phyloP scores from a whole-genome alignment of 148 eudicot genomes.

The Diospyros kaki region DNA sequence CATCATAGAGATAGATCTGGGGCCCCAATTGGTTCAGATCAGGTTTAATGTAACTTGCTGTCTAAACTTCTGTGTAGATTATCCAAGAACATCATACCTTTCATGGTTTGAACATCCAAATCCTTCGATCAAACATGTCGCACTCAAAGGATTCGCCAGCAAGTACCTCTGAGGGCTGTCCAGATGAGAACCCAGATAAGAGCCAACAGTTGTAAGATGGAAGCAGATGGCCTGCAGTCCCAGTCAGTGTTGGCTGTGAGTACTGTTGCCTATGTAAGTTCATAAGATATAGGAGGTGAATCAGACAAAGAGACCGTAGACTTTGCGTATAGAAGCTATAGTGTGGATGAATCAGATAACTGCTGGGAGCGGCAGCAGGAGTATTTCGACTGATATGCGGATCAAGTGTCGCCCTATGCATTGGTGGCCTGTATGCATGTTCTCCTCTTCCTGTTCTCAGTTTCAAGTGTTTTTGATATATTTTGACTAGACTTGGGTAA shows the following conservation, averaged over 20 bases:
- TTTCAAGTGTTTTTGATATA: constrained; percentile 8
- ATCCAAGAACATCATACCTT: constrained; percentile 56
- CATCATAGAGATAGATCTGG: background rate
- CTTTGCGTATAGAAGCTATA: constrained; percentile 19
- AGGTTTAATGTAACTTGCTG: background rate
- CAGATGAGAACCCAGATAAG: constrained; percentile 34
- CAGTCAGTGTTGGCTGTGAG: constrained; percentile 19
- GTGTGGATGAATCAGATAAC: constrained; percentile 16
- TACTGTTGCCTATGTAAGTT: constrained; percentile 37
- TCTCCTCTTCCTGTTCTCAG: constrained; percentile 1
- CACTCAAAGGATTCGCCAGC: constrained; percentile 33
- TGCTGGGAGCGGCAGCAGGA: constrained; percentile 15
- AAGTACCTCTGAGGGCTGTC: constrained; percentile 25
- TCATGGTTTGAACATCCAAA: constrained; percentile 38
- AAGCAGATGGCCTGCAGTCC: constrained; percentile 18
- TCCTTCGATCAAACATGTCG: constrained; percentile 25
- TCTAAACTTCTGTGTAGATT: constrained; percentile 18
- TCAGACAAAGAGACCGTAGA: constrained; percentile 17
- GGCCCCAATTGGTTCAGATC: background rate
- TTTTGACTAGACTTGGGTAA: background rate
- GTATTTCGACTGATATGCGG: constrained; percentile 12
- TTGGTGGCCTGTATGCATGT: background rate
- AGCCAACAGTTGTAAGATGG: constrained; percentile 25
- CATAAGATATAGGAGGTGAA: constrained; percentile 30
- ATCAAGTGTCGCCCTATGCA: background rate